Base-by-base conservation (phyloP, 2,329 filamentous ascomycete species). In the Cladosporium austrohemisphaericum region DNA sequence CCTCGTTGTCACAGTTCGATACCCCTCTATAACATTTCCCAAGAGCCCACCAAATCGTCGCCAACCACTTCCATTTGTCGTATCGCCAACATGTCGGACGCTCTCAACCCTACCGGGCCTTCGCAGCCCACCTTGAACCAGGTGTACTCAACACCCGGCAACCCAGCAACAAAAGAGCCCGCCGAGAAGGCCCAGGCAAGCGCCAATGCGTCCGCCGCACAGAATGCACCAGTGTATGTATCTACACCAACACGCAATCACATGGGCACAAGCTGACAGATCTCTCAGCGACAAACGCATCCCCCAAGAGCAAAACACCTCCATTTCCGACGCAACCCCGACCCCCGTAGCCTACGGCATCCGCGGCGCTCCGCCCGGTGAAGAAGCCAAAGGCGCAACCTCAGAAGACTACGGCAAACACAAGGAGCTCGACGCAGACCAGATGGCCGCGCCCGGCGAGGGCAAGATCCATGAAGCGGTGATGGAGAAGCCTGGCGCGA, bases 371-470 rank as follows among this genome's bases (percentile, higher is more conserved):
- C 64, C 64, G 0, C 56, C 68, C 0, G 72, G 72, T 19, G 72
- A 76, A 58, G 72, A 76, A 52, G 53, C 58, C 9, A 63, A 67
- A 16, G 71, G 71, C 1, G 52, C 64, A 16, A 66, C 62, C 1
- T 54, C 70, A 10, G 67, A 71, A 43, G 65, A 71, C 36, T 62
- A 73, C 20, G 72, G 72, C n/a, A 53, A 68, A 5, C 64, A 70
- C 41, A 65, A 68, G n/a, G 73, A 75, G 61, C 57, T 74, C 18
- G 72, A 76, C 36, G 73, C 62, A 7, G 63, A 69, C 53, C 73
- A 76, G 57, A 75, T 77, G 72, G 70, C 65, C 6, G 68, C 70
- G 16, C 69, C 71, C 0, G 74, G 72, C 0, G 74, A 77, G 55
- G 72, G 72, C 9, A 61, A 65, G 31, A 66, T 76, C 4, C 64